Evolutionary conservation across 768 basidiomycete genomes (phyloP).

Genomic region (Rhizopogon roseolus): DNA sequence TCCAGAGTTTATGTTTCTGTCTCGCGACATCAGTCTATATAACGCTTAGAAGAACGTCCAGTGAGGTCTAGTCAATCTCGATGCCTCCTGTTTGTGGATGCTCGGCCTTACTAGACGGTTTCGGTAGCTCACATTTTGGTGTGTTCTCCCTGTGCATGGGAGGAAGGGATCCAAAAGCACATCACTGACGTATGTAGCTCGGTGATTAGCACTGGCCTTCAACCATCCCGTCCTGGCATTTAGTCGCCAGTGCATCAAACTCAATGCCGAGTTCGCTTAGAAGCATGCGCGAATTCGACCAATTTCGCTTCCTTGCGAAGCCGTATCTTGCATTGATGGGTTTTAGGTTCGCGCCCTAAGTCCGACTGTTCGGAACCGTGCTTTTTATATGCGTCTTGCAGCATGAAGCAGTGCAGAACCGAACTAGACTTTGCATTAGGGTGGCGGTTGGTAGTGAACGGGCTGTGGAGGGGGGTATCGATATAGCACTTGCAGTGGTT

Average conservation of each 20-base stretch:
- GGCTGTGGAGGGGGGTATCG: conserved; percentile 63
- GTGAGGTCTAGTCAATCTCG: conserved; percentile 92
- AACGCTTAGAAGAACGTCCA: conserved; percentile 16
- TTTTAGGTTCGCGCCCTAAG: conserved; percentile 58
- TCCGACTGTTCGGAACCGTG: conserved; percentile 63
- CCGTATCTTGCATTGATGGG: conserved; percentile 73
- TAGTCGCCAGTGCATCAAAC: conserved; percentile 53
- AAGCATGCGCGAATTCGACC: conserved; percentile 45
- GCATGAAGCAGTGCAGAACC: conserved; percentile 67
- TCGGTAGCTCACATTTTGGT: conserved; percentile 89
- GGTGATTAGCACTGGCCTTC: neutral
- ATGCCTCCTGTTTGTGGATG: conserved; percentile 78
- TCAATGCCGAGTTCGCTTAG: conserved; percentile 54
- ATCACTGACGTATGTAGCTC: conserved; percentile 51
- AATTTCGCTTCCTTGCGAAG: conserved; percentile 61
- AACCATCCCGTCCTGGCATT: neutral
- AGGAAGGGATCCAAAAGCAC: conserved; percentile 72
- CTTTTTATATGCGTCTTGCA: conserved; percentile 55
- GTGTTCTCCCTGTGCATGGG: conserved; percentile 83
- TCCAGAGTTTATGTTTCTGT: conserved; percentile 52
- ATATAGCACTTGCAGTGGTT: conserved; percentile 53
- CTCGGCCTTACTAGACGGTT: conserved; percentile 79
- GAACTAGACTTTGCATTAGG: conserved; percentile 74
- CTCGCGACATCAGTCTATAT: neutral
- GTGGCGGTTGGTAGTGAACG: conserved; percentile 70